phyloP scores from a whole-genome alignment of 306 rosid genomes.

The Prinsepia uniflora region DNA sequence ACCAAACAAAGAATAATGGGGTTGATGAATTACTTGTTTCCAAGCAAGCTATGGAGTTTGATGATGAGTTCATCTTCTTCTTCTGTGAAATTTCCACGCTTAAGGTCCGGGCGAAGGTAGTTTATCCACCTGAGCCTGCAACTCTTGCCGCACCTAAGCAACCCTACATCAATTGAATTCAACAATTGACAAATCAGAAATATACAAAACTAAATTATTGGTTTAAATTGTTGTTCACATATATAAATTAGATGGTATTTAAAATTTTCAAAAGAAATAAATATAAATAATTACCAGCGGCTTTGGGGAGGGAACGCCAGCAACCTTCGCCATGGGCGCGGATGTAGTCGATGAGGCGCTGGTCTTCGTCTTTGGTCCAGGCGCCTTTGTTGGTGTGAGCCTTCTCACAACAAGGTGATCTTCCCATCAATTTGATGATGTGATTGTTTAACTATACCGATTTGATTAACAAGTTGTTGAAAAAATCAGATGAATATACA shows the following conservation, averaged over 20 bases:
- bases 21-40: slow-evolving; percentile 45
- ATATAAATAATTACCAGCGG: slow-evolving; percentile 39
- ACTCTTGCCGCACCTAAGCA: slow-evolving; percentile 72
- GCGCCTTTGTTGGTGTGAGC: slow-evolving; percentile 73
- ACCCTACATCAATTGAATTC: slow-evolving; percentile 23
- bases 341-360: slow-evolving; percentile 61
- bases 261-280: no score
- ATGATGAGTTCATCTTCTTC: slow-evolving; percentile 66
- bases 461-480: neutral
- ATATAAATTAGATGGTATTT: neutral
- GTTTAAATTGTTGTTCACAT: neutral
- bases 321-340: slow-evolving; percentile 73
- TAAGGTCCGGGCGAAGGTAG: slow-evolving; percentile 72
- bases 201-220: neutral
- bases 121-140: slow-evolving; percentile 71
- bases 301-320: slow-evolving; percentile 75
- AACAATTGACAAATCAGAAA: neutral
- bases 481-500: neutral
- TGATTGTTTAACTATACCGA: neutral
- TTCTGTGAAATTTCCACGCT: slow-evolving; percentile 66
- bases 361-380: slow-evolving; percentile 79
- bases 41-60: slow-evolving; percentile 61
- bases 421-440: slow-evolving; percentile 34
- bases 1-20: neutral
- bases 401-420: slow-evolving; percentile 76